phyloP scores from a whole-genome alignment of 768 basidiomycete species.

The Suillus sp. region DNA sequence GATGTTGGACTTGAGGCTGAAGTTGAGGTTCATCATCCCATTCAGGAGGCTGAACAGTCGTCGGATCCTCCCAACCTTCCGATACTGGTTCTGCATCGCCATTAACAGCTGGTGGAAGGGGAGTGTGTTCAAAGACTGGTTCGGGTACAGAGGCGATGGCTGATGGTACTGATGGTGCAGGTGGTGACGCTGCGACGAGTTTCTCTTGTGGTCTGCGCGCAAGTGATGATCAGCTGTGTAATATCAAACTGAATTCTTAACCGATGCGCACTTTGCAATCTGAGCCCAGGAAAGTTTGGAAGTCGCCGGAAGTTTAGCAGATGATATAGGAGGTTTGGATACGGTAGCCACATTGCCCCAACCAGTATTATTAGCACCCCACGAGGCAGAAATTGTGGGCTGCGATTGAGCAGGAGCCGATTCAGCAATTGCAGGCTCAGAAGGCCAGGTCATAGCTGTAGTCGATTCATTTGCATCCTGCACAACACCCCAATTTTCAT shows the following conservation, averaged over 20 bases:
- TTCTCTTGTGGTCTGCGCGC: slow-evolving; percentile 64
- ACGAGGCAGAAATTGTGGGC: slow-evolving; percentile 36
- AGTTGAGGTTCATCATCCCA: slow-evolving; percentile 71
- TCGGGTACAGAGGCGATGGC: slow-evolving; percentile 26
- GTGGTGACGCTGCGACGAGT: slow-evolving; percentile 45
- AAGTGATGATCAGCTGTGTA: slow-evolving; percentile 9
- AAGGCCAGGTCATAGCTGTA: slow-evolving; percentile 15
- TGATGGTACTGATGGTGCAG: slow-evolving; percentile 27
- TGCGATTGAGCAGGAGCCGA: slow-evolving; percentile 12
- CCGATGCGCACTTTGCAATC: slow-evolving; percentile 62
- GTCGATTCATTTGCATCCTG: slow-evolving; percentile 20
- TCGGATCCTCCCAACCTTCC: slow-evolving; percentile 72
- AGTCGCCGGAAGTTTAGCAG: slow-evolving; percentile 62
- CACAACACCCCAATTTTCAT: slow-evolving; percentile 15
- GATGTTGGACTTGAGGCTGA: slow-evolving; percentile 23
- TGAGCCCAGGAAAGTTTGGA: slow-evolving; percentile 88
- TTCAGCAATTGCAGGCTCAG: slow-evolving; percentile 21
- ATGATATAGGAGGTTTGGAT: slow-evolving; percentile 25
- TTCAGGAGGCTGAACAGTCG: slow-evolving; percentile 62
- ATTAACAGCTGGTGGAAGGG: slow-evolving; percentile 32
- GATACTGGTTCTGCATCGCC: slow-evolving; percentile 38
- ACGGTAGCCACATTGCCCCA: slow-evolving; percentile 31
- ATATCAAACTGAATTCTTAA: slow-evolving; percentile 9
- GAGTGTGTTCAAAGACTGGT: slow-evolving; percentile 24
- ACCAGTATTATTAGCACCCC: slow-evolving; percentile 41